Evolutionary conservation across 2,329 filamentous ascomycete genomes (phyloP).

Genomic region (Colletotrichum higginsianum): DNA sequence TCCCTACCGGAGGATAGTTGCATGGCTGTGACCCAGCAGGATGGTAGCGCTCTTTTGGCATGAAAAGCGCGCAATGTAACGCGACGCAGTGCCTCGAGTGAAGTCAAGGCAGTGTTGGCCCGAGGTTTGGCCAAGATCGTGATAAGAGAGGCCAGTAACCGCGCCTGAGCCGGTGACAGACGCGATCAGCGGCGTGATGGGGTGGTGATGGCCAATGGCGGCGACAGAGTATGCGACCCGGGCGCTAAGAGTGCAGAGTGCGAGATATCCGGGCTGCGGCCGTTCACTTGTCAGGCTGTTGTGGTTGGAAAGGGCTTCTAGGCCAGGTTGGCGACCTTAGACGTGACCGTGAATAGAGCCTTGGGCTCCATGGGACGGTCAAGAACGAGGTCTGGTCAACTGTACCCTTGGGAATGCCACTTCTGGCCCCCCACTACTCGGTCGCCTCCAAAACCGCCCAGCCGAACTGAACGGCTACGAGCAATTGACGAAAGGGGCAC

Average conservation of each 20-base stretch:
- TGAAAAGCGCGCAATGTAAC: slow-evolving; percentile 41
- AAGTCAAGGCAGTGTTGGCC: slow-evolving; percentile 22
- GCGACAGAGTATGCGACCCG: slow-evolving; percentile 35
- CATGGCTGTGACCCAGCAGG: slow-evolving; percentile 46
- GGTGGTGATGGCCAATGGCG: slow-evolving; percentile 38
- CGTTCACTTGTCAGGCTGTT: slow-evolving; percentile 21
- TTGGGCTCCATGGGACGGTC: slow-evolving; percentile 1
- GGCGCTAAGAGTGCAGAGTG: slow-evolving; percentile 37
- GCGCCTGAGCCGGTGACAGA: slow-evolving; percentile 34
- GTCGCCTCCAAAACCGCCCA: slow-evolving; percentile 12
- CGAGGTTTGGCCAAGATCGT: slow-evolving; percentile 2
- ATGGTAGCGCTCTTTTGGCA: slow-evolving; percentile 51
- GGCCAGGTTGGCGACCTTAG: slow-evolving; percentile 17
- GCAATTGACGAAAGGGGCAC: slow-evolving; percentile 6
- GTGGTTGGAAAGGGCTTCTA: slow-evolving; percentile 2
- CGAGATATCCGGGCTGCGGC: slow-evolving; percentile 6
- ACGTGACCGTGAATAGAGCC: slow-evolving; percentile 7
- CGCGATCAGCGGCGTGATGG: slow-evolving; percentile 32
- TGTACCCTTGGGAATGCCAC: not conserved
- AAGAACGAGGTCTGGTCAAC: not conserved
- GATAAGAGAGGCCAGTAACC: slow-evolving; percentile 24
- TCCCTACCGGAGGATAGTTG: slow-evolving; percentile 3
- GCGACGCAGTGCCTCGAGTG: slow-evolving; percentile 8
- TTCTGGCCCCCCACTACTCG: slow-evolving; percentile 7
- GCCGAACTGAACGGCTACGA: slow-evolving; percentile 17